Percentiles rank a stretch among this genome's conserved stretches.
Conservation (phyloP, 495 filamentous ascomycete genomes). For the Penicillium turbatum region DNA sequence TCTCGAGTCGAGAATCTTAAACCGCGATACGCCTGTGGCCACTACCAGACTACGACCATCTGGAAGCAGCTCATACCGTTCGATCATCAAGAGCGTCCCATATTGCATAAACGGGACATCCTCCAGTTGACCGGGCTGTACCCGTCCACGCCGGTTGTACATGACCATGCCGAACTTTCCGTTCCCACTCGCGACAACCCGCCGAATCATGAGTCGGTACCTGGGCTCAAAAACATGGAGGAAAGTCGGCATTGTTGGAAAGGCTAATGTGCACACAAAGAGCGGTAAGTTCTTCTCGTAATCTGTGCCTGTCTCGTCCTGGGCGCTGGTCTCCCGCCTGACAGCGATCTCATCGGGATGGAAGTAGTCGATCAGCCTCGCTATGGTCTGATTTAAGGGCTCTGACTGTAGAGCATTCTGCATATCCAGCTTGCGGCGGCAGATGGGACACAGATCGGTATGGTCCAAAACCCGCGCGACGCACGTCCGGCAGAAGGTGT, state of each 20-base stretch:
- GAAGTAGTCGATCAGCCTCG: conserved; percentile 54
- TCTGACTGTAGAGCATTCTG: conserved; percentile 49
- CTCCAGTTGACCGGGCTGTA: conserved; percentile 55
- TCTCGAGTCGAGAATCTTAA: conserved; percentile 60
- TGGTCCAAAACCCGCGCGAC: conserved; percentile 70
- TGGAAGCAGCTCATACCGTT: conserved; percentile 63
- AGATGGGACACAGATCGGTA: conserved; percentile 72
- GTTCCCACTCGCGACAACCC: conserved; percentile 64
- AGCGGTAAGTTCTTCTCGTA: conserved; percentile 62
- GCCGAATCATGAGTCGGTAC: conserved; percentile 82
- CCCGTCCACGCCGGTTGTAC: conserved; percentile 52
- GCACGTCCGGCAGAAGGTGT: conserved; percentile 83
- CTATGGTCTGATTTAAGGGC: conserved; percentile 60
- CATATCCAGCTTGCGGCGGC: conserved; percentile 62
- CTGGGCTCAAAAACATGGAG: conserved; percentile 89
- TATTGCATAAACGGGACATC: conserved; percentile 61
- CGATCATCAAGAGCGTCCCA: conserved; percentile 73
- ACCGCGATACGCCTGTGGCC: conserved; percentile 69
- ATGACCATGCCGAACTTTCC: conserved; percentile 81
- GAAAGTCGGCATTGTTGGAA: conserved; percentile 78
- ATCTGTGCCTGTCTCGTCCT: conserved; percentile 46
- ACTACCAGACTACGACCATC: conserved; percentile 80
- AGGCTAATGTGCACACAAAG: conserved; percentile 77
- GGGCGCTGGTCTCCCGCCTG: conserved; percentile 48
- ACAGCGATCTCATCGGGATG: conserved; percentile 62